These are phyloP conservation scores for Yamadazyma phyllophila DNA, from an alignment of 805 yeast genomes.

Conservation along the genomic window DNA sequence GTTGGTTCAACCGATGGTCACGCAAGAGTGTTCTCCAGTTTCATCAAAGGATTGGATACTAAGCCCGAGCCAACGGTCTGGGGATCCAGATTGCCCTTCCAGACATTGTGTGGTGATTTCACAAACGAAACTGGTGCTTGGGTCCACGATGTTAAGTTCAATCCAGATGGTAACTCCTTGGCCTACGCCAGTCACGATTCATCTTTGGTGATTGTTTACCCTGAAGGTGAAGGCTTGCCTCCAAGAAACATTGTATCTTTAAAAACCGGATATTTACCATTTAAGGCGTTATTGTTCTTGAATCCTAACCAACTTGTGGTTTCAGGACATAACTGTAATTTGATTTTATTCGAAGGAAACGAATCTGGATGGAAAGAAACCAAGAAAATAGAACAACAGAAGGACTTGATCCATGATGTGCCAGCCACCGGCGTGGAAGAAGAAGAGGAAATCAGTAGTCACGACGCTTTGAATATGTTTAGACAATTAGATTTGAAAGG, in stretches of 20 bases:
- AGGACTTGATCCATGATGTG: constrained; percentile 47
- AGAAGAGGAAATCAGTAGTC: constrained; percentile 63
- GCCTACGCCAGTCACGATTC: constrained; percentile 89
- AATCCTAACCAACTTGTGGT: constrained; percentile 67
- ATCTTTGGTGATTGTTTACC: constrained; percentile 75
- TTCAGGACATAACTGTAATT: constrained; percentile 92
- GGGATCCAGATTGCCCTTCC: constrained; percentile 96
- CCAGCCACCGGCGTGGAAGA: constrained; percentile 22
- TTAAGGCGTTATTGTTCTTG: constrained; percentile 69
- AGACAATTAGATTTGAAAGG: constrained; percentile 96
- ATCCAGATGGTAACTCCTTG: constrained; percentile 72
- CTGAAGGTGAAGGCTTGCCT: constrained; percentile 61
- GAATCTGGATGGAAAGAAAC: constrained; percentile 62
- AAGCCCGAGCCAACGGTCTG: constrained; percentile 81
- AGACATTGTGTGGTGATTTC: constrained; percentile 82
- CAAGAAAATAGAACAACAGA: constrained; percentile 52
- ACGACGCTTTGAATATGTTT: constrained; percentile 87
- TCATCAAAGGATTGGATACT: constrained; percentile 80
- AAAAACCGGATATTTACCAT: constrained; percentile 73
- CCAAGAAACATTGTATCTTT: constrained; percentile 60
- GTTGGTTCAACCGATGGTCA: constrained; percentile 68
- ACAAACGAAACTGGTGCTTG: constrained; percentile 73
- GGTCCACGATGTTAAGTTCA: constrained; percentile 88
- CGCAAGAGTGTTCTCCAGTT: constrained; percentile 49
- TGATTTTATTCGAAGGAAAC: constrained; percentile 76